A percentile compares a stretch with the other conserved stretches of the same genome.
Evolutionary conservation across 2,329 filamentous ascomycete genomes (phyloP).

Genomic region (Trichoderma simmonsii): DNA sequence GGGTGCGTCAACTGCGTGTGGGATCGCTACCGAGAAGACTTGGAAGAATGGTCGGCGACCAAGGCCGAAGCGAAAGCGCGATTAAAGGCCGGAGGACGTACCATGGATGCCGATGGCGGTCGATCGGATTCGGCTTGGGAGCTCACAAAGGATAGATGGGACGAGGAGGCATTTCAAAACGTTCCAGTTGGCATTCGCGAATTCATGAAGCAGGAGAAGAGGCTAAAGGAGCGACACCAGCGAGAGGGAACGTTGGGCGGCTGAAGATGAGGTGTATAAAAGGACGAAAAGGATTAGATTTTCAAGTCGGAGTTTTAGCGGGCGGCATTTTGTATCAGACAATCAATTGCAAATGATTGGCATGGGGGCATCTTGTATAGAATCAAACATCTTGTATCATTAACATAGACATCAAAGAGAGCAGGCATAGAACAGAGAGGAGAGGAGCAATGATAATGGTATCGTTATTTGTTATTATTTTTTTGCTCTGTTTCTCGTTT

Average conservation of each 20-base stretch:
- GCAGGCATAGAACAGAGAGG: not conserved
- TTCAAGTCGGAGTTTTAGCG: not conserved
- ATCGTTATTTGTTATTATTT: constrained; percentile 1
- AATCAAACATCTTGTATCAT: not conserved
- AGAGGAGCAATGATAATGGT: not conserved
- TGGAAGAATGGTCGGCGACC: constrained; percentile 79
- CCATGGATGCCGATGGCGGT: constrained; percentile 78
- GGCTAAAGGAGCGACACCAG: constrained; percentile 70
- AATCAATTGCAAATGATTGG: not conserved
- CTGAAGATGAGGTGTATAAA: not conserved
- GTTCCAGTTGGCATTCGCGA: constrained; percentile 91
- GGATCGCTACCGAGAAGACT: constrained; percentile 85
- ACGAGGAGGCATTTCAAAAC: constrained; percentile 69
- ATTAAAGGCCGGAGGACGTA: constrained; percentile 37
- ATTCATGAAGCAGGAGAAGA: constrained; percentile 97
- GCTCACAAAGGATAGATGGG: constrained; percentile 52
- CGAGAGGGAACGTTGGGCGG: constrained; percentile 41
- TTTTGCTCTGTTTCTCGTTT: not conserved
- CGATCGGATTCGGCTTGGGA: constrained; percentile 59
- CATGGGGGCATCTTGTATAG: not conserved
- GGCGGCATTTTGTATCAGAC: not conserved
- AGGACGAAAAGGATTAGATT: not conserved
- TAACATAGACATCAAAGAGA: not conserved
- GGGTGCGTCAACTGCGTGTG: constrained; percentile 98
- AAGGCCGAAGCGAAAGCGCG: constrained; percentile 60